Base-by-base conservation (phyloP, 2,329 filamentous ascomycete genomes). In the Cladosporium sp. region DNA sequence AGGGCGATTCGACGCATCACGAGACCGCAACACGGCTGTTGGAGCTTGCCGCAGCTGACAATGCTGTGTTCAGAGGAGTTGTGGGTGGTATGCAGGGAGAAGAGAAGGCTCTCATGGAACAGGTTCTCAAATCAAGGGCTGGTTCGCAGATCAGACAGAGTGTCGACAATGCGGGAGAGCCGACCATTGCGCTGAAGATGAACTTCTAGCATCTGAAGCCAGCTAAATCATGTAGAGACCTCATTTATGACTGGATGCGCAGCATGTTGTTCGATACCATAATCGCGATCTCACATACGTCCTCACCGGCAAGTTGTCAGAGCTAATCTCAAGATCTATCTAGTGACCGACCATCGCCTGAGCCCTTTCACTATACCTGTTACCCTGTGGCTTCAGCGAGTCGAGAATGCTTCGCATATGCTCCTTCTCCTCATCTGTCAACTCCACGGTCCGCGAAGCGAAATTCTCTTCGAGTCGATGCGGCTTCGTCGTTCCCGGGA, bases 111-210 rank as follows among this genome's bases (percentile, higher is more conserved):
- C 88, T 94, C 64, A 83, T 97, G 76, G 93, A 72, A 84, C 82
- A 22, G 87, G 87, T 54, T 77, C 83, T 59, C 77, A 70, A 70
- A 81, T 65, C 67, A 69, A 73, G 64, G 76, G 72, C 67, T 66
- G 65, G 70, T 69, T 70, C 60, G 76, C 78, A 66, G 73, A 71
- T 57, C 75, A 74, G 52, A 79, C 76, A 60, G 76, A 79, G 59
- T 45, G 51, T 58, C 5, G 61, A 55, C 3, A 82, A 77, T 28
- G 85, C 78, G 51, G 77, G 74, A 43, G 78, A 80, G 73, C 94
- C 94, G 12, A 94, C 80, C 63, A 99, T 99, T 80, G 91, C 91
- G 56, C 75, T 99, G 70, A 94, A 95, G 82, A 95, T 97, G 89
- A 82, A 96, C 73, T 97, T 99, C 36, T 56, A 45, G 39, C 22